phyloP scores from a whole-genome alignment of 2,329 filamentous ascomycete species.

The Botrytis byssoidea region DNA sequence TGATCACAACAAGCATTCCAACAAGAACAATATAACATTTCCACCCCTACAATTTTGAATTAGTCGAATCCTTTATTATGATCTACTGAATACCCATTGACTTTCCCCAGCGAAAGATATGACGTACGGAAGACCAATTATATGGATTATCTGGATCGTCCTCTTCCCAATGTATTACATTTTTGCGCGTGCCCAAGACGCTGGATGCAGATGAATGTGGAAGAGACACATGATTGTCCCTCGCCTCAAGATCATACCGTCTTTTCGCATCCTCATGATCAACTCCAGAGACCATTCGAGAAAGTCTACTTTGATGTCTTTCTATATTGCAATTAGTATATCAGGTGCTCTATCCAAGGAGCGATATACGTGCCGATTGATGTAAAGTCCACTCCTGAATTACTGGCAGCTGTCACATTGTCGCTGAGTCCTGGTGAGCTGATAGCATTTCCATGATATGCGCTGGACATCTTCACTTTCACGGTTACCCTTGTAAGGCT shows the following conservation, averaged over 20 bases:
- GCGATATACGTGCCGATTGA: not conserved
- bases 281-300: slow-evolving; percentile 33
- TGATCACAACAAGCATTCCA: slow-evolving; percentile 60
- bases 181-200: slow-evolving; percentile 24
- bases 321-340: not conserved
- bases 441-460: not conserved
- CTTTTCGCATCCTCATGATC: slow-evolving; percentile 45
- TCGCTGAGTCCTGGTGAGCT: not conserved
- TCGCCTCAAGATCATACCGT: slow-evolving; percentile 45
- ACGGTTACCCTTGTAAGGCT: not conserved
- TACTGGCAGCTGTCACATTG: not conserved
- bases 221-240: slow-evolving; percentile 39
- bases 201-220: slow-evolving; percentile 34
- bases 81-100: not conserved
- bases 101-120: not conserved
- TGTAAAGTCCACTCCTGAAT: not conserved
- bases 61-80: not conserved
- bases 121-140: slow-evolving; percentile 36
- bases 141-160: slow-evolving; percentile 37
- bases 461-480: not conserved
- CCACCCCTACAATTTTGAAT: slow-evolving; percentile 43
- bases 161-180: slow-evolving; percentile 35
- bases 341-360: not conserved
- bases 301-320: slow-evolving; percentile 24
- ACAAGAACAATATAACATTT: slow-evolving; percentile 56